A percentile compares a stretch with the other conserved stretches of the same genome.
Evolutionary conservation across 2,329 filamentous ascomycete genomes (phyloP).

Genomic region (Neurospora crassa): DNA sequence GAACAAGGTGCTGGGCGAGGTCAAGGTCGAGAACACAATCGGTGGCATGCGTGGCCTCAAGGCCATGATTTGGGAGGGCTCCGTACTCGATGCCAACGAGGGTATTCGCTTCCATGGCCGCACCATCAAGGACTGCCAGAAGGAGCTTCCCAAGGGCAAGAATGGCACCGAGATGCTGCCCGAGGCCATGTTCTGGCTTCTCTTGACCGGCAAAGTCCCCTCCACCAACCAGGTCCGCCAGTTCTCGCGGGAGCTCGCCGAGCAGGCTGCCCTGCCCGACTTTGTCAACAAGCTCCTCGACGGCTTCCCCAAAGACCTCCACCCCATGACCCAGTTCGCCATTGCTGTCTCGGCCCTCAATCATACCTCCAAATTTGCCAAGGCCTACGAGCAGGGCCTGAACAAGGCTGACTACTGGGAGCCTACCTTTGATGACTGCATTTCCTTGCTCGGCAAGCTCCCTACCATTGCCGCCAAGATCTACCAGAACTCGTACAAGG

Average conservation of each 20-base stretch:
- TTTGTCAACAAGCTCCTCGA: constrained; percentile 86
- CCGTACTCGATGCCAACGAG: constrained; percentile 90
- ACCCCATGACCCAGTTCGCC: constrained; percentile 97
- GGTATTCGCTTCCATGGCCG: constrained; percentile 97
- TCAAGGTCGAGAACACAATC: constrained; percentile 88
- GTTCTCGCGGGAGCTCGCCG: constrained; percentile 78
- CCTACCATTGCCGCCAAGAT: constrained; percentile 96
- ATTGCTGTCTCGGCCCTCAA: constrained; percentile 94
- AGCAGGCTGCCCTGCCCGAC: constrained; percentile 70
- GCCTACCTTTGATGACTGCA: constrained; percentile 90
- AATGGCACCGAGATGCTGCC: constrained; percentile 94
- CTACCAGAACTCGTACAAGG: constrained; percentile 81
- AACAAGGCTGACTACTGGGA: constrained; percentile 99
- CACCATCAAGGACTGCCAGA: constrained; percentile 97
- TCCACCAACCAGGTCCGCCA: constrained; percentile 70
- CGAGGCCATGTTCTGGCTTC: constrained; percentile 98
- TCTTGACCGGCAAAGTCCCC: constrained; percentile 87
- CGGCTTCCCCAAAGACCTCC: constrained; percentile 77
- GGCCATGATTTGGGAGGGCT: constrained; percentile 98
- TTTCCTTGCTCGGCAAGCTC: constrained; percentile 88
- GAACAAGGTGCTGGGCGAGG: constrained; percentile 76
- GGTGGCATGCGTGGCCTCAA: constrained; percentile 97
- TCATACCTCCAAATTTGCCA: constrained; percentile 87
- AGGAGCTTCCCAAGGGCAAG: constrained; percentile 83
- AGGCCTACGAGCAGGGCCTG: constrained; percentile 81